Base-by-base conservation (phyloP, 73 alveolate species). In the Paramecium caudatum region DNA sequence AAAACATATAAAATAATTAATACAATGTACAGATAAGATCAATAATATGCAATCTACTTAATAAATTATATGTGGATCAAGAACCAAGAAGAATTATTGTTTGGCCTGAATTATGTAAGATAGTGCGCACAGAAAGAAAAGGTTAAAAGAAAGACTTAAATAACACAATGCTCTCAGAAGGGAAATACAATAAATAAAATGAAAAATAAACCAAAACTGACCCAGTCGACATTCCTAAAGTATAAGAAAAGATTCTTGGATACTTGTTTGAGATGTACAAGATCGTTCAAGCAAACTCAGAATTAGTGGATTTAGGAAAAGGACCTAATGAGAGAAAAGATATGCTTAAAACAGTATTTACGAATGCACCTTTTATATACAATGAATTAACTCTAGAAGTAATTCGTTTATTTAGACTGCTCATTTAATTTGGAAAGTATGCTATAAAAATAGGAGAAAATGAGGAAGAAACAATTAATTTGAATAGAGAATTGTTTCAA, bases 91-190 rank as follows among this genome's bases (percentile, higher is more conserved):
- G 93, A 86, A 34, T 86, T 5, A 86, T 48, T 7, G 34, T 62
- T 19, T 86, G 82, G 84, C 93, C 93, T 17, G 93, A 86, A 86
- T 49, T 86, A 15, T 86, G 93, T 47, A 86, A 86, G 36, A 46
- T 49, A 21, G 88, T 41, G 2, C 17, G 65, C 5, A 74, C 68
- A 1, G 32, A 12, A 19, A 74, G 47, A 27, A 74, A 43, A 74
- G 21, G 32, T 39, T 21, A 43, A 34, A 45, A 55, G 30, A 55
- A 55, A 27, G 80, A 74, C 32, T 15, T 74, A 3, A 74, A 74
- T 21, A 74, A 74, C 43, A 74, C 88, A 1, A 74, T 74, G 88
- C 69, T 74, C 19, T 74, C 88, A 16, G 68, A 37, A 41, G 68
- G 68, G 0, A 74, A 45, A 21, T 37, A 37, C 5, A 3, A 43